These are phyloP conservation scores for Platanus orientalis DNA, from an alignment of 164 flowering plant genomes.

Conservation along the genomic window DNA sequence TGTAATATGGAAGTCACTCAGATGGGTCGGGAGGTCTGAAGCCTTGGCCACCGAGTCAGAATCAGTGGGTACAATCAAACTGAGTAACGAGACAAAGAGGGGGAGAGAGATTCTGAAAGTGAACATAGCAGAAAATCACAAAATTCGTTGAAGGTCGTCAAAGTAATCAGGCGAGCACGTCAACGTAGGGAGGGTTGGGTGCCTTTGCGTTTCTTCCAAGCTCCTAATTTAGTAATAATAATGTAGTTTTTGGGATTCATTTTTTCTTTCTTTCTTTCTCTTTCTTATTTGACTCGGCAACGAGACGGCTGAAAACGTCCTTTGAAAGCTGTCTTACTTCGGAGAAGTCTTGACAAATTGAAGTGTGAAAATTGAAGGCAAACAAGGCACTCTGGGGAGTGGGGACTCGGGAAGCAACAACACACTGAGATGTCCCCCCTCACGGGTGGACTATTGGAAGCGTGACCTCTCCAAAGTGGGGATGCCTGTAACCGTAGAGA, in stretches of 20 bases:
- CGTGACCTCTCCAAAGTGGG: too few species aligned
- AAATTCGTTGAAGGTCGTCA: constrained; percentile 15
- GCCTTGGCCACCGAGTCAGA: background rate
- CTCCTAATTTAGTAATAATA: background rate
- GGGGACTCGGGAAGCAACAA: too few species aligned
- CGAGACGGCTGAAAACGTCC: too few species aligned
- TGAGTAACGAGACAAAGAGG: background rate
- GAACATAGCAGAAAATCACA: constrained; percentile 14
- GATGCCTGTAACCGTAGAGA: too few species aligned
- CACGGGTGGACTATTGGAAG: too few species aligned
- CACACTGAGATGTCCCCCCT: too few species aligned
- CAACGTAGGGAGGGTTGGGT: background rate
- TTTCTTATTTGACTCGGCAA: background rate
- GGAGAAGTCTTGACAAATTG: too few species aligned
- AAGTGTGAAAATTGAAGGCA: too few species aligned
- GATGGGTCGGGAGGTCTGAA: too few species aligned
- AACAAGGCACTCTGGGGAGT: too few species aligned
- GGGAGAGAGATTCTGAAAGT: background rate
- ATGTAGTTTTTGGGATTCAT: too few species aligned
- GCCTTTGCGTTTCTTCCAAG: background rate
- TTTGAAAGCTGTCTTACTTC: too few species aligned
- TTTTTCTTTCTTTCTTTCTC: background rate
- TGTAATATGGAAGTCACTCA: background rate
- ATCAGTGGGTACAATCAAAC: background rate
- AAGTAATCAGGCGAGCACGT: background rate